phyloP scores from a whole-genome alignment of 2,329 filamentous ascomycete genomes.

The Ascocoryne sarcoides region DNA sequence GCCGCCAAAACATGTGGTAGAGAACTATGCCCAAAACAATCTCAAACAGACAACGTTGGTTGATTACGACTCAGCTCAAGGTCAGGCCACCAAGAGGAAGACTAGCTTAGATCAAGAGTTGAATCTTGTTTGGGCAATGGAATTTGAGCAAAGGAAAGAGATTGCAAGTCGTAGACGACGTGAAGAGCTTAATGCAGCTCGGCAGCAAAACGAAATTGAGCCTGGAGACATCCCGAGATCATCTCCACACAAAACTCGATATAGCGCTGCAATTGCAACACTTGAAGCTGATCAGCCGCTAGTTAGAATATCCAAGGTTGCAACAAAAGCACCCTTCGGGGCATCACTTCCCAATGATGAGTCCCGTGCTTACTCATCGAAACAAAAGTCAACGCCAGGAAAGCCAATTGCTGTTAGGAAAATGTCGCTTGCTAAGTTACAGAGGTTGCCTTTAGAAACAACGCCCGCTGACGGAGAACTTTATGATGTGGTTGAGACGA shows the following conservation, averaged over 20 bases:
- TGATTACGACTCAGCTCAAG: not conserved
- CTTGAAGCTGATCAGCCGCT: conserved; percentile 9
- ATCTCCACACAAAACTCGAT: conserved; percentile 27
- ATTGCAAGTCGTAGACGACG: conserved; percentile 22
- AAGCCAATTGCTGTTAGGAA: conserved; percentile 11
- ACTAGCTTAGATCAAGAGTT: not conserved
- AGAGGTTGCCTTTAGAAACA: conserved; percentile 3
- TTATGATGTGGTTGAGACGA: conserved; percentile 15
- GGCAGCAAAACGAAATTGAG: conserved; percentile 5
- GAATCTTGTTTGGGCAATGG: conserved; percentile 26
- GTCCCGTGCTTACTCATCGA: conserved; percentile 26
- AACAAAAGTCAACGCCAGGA: conserved; percentile 16
- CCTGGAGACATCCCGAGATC: not conserved
- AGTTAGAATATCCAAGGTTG: not conserved
- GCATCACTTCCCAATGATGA: conserved; percentile 23
- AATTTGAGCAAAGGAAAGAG: conserved; percentile 27
- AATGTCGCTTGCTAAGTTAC: conserved; percentile 3
- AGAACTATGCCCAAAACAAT: conserved; percentile 3
- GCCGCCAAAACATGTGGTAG: conserved; percentile 9
- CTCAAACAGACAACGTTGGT: conserved; percentile 16
- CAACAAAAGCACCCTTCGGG: conserved; percentile 9
- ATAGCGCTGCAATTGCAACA: conserved; percentile 22
- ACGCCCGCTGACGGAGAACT: conserved; percentile 17
- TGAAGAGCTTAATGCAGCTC: conserved; percentile 17
- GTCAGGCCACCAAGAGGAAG: too few relatives aligned